phyloP scores from a whole-genome alignment of 306 rosid species.

The Crotalaria pallida region DNA sequence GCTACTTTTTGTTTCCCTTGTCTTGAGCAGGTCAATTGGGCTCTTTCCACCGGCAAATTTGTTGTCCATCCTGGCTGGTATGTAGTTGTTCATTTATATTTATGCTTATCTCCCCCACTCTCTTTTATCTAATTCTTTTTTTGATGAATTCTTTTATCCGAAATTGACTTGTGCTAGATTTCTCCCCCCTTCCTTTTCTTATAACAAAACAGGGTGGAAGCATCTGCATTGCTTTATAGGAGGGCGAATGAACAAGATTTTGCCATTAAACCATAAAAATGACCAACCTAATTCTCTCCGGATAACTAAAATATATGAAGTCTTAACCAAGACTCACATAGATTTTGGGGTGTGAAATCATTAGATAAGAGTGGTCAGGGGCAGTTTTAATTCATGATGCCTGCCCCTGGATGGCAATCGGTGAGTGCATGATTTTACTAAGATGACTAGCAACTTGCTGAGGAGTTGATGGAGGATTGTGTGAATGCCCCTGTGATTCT shows the following conservation, averaged over 20 bases:
- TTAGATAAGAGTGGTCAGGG: conserved; percentile 27
- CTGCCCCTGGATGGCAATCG: conserved; percentile 7
- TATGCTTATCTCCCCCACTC: not conserved
- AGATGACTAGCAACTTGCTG: conserved; percentile 15
- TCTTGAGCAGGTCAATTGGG: conserved; percentile 91
- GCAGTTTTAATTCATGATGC: conserved; percentile 12
- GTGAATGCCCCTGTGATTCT: not conserved
- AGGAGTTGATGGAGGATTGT: conserved; percentile 19
- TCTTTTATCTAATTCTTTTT: not conserved
- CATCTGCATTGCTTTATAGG: conserved; percentile 97
- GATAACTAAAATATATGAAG: conserved; percentile 50
- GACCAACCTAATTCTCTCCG: conserved; percentile 31
- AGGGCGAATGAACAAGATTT: conserved; percentile 94
- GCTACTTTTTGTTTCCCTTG: not conserved
- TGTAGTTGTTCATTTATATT: conserved; percentile 20
- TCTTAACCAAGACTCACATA: conserved; percentile 32
- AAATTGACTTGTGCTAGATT: conserved; percentile 27
- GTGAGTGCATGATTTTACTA: not conserved
- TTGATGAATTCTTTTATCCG: not conserved
- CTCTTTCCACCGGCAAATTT: conserved; percentile 60
- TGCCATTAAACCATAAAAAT: conserved; percentile 62
- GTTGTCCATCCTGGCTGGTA: conserved; percentile 97
- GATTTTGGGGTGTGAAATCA: conserved; percentile 30
- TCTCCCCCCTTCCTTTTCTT: not conserved
- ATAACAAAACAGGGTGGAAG: conserved; percentile 84